Conservation (phyloP, 176 grass and related monocot genomes). For the Carex cristatella region DNA sequence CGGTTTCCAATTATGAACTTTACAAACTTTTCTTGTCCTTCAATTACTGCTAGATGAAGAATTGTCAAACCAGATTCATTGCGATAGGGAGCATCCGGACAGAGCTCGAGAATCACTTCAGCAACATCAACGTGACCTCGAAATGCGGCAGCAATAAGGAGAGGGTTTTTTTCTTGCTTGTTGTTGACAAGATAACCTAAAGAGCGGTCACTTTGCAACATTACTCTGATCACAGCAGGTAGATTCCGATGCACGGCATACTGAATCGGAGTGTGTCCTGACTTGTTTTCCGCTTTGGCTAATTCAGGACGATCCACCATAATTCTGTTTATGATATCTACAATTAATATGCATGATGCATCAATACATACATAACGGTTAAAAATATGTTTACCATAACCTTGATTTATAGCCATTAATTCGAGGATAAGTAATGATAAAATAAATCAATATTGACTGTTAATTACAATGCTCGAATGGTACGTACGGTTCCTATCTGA, state of each 20-base stretch:
- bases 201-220: neutral
- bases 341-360: neutral
- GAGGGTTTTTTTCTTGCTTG: neutral
- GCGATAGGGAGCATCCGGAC: slow-evolving; percentile 23
- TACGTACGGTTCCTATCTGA: too few relatives aligned
- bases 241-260: slow-evolving; percentile 2
- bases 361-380: neutral
- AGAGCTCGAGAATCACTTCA: neutral
- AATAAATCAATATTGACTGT: too few relatives aligned
- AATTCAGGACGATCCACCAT: neutral
- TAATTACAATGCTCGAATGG: too few relatives aligned
- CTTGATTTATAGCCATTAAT: too few relatives aligned
- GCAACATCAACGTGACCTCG: neutral
- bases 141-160: neutral
- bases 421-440: too few relatives aligned
- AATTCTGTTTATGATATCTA: neutral
- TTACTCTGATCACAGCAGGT: neutral
- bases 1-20: neutral
- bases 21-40: neutral
- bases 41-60: neutral
- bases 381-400: too few relatives aligned
- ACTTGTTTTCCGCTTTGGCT: neutral
- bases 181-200: neutral
- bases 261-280: neutral
- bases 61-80: neutral